Conservation (phyloP, 371 early-diverging fungal genomes). For the Catenaria anguillulae region DNA sequence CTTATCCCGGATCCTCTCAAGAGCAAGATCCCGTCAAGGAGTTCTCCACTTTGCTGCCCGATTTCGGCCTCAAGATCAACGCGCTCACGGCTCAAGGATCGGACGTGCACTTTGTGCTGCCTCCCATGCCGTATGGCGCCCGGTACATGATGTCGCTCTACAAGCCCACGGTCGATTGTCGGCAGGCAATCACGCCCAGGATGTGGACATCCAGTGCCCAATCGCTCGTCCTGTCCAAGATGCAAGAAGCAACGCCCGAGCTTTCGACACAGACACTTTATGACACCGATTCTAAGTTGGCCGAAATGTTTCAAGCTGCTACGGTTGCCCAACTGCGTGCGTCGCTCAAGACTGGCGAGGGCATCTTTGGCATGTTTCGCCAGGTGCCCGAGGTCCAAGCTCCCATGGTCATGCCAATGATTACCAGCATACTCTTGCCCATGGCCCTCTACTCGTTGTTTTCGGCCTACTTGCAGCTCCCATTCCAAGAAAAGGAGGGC, state of each 20-base stretch:
- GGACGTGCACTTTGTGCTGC: neutral
- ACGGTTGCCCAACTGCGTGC: neutral
- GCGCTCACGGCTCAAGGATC: neutral
- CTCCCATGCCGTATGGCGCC: neutral
- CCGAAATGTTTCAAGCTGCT: neutral
- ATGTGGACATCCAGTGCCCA: too few species aligned
- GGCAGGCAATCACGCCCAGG: neutral
- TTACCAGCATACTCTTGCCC: neutral
- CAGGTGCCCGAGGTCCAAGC: neutral
- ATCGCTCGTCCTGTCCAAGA: too few species aligned
- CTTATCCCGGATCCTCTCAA: too few species aligned
- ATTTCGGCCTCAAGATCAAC: neutral
- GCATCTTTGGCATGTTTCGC: neutral
- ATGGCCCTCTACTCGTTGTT: neutral
- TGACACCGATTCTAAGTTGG: too few species aligned
- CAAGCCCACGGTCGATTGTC: neutral
- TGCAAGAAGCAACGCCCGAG: too few species aligned
- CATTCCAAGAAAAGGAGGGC: neutral
- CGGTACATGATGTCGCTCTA: too few species aligned
- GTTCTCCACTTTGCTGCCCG: too few species aligned
- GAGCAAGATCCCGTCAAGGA: too few species aligned
- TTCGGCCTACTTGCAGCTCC: neutral
- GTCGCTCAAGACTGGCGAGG: neutral
- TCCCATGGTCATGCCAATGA: neutral
- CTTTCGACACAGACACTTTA: too few species aligned